Conservation (phyloP, 768 basidiomycete genomes). For the Termitomyces sp. region DNA sequence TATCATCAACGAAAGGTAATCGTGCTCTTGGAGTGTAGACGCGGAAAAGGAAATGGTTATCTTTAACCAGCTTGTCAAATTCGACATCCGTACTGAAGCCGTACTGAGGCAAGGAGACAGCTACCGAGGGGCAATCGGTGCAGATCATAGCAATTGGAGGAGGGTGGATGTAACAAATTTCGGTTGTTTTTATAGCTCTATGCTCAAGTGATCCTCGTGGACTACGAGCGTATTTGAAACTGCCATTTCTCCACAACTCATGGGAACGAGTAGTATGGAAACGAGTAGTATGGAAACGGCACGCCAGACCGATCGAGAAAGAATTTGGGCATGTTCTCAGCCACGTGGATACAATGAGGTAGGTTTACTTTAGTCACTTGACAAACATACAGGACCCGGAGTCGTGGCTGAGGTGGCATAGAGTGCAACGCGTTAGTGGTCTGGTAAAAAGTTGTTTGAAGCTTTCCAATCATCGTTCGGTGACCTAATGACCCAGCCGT, state of each 20-base stretch:
- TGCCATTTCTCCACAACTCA: not conserved
- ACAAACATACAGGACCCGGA: not conserved
- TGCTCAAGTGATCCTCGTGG: conserved; percentile 29
- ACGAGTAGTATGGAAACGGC: not conserved
- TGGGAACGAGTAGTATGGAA: not conserved
- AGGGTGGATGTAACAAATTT: not conserved
- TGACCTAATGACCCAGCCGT: not conserved
- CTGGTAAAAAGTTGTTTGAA: not conserved
- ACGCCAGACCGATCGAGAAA: not conserved
- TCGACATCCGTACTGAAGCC: conserved; percentile 64
- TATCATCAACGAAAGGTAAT: conserved; percentile 48
- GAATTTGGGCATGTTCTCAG: conserved; percentile 1
- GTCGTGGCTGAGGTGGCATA: not conserved
- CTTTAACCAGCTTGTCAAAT: conserved; percentile 57
- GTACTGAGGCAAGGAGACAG: conserved; percentile 58
- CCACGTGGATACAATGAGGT: conserved; percentile 35
- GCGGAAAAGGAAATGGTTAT: conserved; percentile 76
- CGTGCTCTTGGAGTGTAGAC: conserved; percentile 72
- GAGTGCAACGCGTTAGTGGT: not conserved
- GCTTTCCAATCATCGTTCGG: too few species aligned
- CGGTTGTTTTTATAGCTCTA: conserved; percentile 18
- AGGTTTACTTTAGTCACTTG: not conserved
- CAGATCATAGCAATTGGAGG: conserved; percentile 21
- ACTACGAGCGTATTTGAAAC: conserved; percentile 29
- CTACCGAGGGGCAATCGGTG: conserved; percentile 5